Percentiles rank a stretch among this genome's conserved stretches.
Evolutionary conservation across 1,139 yeast species (phyloP).

Genomic region (Candida dubliniensis): DNA sequence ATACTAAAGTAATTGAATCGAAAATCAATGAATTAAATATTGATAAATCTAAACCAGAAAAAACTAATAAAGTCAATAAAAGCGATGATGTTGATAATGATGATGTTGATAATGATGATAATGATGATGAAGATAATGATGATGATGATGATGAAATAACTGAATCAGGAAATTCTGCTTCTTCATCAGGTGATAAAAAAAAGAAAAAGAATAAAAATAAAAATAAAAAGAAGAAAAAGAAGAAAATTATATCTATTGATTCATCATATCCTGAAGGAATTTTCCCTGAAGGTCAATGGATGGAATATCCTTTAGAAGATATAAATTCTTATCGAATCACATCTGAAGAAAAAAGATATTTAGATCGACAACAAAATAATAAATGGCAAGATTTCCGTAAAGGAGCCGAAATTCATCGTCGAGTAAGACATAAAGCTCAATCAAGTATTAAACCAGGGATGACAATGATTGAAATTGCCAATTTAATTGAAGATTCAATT

Average conservation of each 20-base stretch:
- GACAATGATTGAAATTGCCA: constrained; percentile 88
- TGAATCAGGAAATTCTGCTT: constrained; percentile 15
- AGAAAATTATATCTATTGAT: constrained; percentile 57
- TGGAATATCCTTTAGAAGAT: constrained; percentile 63
- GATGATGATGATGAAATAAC: constrained; percentile 15
- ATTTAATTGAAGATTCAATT: constrained; percentile 81
- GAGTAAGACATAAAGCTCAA: constrained; percentile 81
- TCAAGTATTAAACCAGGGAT: constrained; percentile 83
- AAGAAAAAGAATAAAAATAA: constrained; percentile 48
- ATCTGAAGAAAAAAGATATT: constrained; percentile 79
- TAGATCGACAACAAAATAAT: constrained; percentile 65
- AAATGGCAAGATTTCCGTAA: constrained; percentile 88
- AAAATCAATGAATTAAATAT: constrained; percentile 16
- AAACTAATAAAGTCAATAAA: no score
- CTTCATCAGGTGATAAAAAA: constrained; percentile 29
- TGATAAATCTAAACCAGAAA: neutral
- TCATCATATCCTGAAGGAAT: constrained; percentile 67
- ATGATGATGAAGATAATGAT: constrained; percentile 9
- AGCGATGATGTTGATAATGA: constrained; percentile 1
- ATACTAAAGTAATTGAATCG: constrained; percentile 10
- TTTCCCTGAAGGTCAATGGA: constrained; percentile 90
- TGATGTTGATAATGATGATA: constrained; percentile 6
- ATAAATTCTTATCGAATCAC: constrained; percentile 77
- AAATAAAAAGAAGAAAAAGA: constrained; percentile 46
- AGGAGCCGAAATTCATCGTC: constrained; percentile 93